A percentile compares a stretch with the other conserved stretches of the same genome.
Conservation (phyloP, 345 rosid species). For the Pugionium dolabratum region DNA sequence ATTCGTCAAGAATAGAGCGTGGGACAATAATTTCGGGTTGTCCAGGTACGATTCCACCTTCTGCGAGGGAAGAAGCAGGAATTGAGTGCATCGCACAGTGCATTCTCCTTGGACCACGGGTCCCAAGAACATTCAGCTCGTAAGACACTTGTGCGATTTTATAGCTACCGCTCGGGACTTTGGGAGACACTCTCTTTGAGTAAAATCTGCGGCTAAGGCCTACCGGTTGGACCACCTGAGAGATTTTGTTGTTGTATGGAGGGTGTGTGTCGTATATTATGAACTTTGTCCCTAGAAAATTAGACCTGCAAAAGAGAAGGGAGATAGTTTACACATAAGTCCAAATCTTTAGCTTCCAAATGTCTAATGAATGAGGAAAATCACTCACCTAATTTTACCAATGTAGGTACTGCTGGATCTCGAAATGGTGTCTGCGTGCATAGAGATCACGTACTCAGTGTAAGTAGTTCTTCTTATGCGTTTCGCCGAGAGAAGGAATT, state of each 20-base stretch:
- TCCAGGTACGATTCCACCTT: slow-evolving; percentile 81
- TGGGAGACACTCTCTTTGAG: slow-evolving; percentile 87
- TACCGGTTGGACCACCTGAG: slow-evolving; percentile 55
- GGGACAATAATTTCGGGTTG: slow-evolving; percentile 75
- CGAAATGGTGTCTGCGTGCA: slow-evolving; percentile 83
- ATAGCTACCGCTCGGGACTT: slow-evolving; percentile 87
- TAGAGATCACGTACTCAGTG: slow-evolving; percentile 91
- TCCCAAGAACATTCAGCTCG: slow-evolving; percentile 90
- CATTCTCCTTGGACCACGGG: slow-evolving; percentile 95
- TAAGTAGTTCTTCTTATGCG: slow-evolving; percentile 82
- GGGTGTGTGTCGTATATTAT: slow-evolving; percentile 88
- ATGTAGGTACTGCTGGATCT: slow-evolving; percentile 85
- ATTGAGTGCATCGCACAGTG: slow-evolving; percentile 82
- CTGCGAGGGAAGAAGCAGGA: slow-evolving; percentile 68
- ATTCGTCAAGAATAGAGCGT: slow-evolving; percentile 70
- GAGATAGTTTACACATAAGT: too few relatives aligned
- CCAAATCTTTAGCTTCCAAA: not conserved
- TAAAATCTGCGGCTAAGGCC: slow-evolving; percentile 80
- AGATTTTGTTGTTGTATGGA: slow-evolving; percentile 63
- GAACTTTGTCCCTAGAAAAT: slow-evolving; percentile 92
- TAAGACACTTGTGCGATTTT: slow-evolving; percentile 80
- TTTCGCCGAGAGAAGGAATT: slow-evolving; percentile 90
- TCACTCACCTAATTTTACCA: slow-evolving; percentile 74
- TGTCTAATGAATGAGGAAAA: not conserved
- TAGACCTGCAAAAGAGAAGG: slow-evolving; percentile 59